Evolutionary conservation across 768 basidiomycete genomes (phyloP).

Genomic region (Kwoniella sp.): DNA sequence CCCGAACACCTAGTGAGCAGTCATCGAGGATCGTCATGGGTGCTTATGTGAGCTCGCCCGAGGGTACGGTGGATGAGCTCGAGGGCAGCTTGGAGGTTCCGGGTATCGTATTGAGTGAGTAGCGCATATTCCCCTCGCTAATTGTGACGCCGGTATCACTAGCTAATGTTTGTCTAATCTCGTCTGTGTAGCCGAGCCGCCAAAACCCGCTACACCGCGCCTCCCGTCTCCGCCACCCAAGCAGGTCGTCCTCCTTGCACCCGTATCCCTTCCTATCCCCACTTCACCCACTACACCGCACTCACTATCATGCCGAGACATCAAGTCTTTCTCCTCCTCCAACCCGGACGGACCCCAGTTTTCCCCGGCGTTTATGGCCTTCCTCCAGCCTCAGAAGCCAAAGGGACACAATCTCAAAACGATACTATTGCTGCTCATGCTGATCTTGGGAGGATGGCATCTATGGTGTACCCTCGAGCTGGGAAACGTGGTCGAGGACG

Average conservation of each 20-base stretch:
- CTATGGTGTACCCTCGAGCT: slow-evolving; percentile 18
- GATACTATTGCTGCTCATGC: slow-evolving; percentile 13
- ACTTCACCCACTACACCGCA: neutral
- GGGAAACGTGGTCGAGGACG: slow-evolving; percentile 11
- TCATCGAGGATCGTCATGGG: slow-evolving; percentile 23
- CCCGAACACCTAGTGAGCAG: slow-evolving; percentile 10
- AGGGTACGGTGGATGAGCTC: neutral
- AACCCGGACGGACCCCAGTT: slow-evolving; percentile 8
- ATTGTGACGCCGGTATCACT: no score
- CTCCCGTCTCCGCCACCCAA: slow-evolving; percentile 21
- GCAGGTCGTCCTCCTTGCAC: slow-evolving; percentile 18
- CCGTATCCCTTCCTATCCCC: slow-evolving; percentile 20
- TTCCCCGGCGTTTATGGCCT: slow-evolving; percentile 9
- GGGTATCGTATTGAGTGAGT: slow-evolving; percentile 26
- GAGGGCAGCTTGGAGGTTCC: slow-evolving; percentile 22
- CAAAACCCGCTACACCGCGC: slow-evolving; percentile 14
- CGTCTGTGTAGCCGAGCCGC: slow-evolving; percentile 16
- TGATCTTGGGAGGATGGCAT: slow-evolving; percentile 20
- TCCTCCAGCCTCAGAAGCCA: slow-evolving; percentile 8
- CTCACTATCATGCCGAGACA: neutral
- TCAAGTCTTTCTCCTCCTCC: neutral
- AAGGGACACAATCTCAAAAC: slow-evolving; percentile 4
- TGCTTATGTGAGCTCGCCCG: slow-evolving; percentile 17
- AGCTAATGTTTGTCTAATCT: neutral
- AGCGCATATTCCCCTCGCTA: neutral